Evolutionary conservation across 2,329 filamentous ascomycete genomes (phyloP).

Genomic region (Diaporthe velutina): DNA sequence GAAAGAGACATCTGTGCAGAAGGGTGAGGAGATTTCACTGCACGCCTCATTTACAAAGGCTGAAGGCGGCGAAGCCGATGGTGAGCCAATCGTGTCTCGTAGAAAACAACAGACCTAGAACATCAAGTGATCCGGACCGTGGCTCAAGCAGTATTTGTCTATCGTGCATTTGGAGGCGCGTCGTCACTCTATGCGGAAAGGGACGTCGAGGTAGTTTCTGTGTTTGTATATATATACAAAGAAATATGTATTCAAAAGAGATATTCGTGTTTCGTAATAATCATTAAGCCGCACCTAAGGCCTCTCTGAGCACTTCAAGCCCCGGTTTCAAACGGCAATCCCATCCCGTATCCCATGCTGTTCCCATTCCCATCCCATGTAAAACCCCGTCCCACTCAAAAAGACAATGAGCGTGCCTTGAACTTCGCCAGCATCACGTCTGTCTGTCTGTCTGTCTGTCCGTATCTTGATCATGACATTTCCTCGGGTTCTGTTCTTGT

Average conservation of each 20-base stretch:
- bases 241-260: constrained; percentile 29
- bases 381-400: not conserved
- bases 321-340: constrained; percentile 32
- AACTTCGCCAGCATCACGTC: not conserved
- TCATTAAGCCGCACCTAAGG: constrained; percentile 37
- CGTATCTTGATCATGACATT: not conserved
- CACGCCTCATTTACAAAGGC: too few relatives aligned
- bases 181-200: not conserved
- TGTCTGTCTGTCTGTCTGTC: not conserved
- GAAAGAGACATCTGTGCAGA: not conserved
- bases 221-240: constrained; percentile 29
- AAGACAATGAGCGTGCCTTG: constrained; percentile 1
- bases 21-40: not conserved
- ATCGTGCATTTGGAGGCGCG: not conserved
- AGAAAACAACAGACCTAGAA: too few relatives aligned
- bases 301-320: constrained; percentile 37
- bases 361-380: constrained; percentile 9
- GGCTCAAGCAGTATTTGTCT: too few relatives aligned
- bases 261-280: constrained; percentile 31
- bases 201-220: not conserved
- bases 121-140: too few relatives aligned
- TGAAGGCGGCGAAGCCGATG: not conserved
- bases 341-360: constrained; percentile 27
- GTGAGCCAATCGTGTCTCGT: too few relatives aligned
- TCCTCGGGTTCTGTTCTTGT: constrained; percentile 3